These are phyloP conservation scores for Echria macrotheca DNA, from an alignment of 495 filamentous ascomycete genomes.

Conservation along the genomic window DNA sequence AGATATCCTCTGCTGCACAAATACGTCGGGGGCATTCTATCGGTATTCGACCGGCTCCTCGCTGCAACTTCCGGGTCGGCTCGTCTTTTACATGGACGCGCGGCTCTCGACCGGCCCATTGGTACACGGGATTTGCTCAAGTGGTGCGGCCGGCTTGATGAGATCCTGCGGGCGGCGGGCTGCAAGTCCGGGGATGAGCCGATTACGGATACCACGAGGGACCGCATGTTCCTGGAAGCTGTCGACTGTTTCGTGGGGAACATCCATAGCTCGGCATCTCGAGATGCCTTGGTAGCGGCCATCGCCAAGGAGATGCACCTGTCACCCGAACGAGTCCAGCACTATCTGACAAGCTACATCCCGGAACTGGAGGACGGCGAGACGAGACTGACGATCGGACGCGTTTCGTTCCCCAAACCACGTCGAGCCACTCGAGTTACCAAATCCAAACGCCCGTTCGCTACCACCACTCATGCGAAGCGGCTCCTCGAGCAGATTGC, in stretches of 20 bases:
- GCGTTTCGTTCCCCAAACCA: constrained; percentile 51
- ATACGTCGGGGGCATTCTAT: constrained; percentile 65
- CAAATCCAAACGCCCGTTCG: constrained; percentile 56
- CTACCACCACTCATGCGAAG: constrained; percentile 65
- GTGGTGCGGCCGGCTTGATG: constrained; percentile 72
- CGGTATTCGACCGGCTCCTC: constrained; percentile 66
- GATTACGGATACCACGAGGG: constrained; percentile 64
- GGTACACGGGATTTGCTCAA: constrained; percentile 83
- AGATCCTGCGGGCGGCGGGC: constrained; percentile 50
- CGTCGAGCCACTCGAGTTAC: constrained; percentile 34
- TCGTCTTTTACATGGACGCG: constrained; percentile 50
- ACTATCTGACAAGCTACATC: constrained; percentile 62
- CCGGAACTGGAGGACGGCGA: constrained; percentile 58
- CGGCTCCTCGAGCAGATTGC: constrained; percentile 79
- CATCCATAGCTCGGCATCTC: constrained; percentile 60
- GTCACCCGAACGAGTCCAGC: constrained; percentile 67
- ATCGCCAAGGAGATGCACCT: constrained; percentile 84
- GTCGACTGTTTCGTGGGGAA: constrained; percentile 82
- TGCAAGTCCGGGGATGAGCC: constrained; percentile 67
- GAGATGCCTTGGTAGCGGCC: constrained; percentile 53
- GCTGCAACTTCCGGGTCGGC: constrained; percentile 43
- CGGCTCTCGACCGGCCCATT: constrained; percentile 51
- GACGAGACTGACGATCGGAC: constrained; percentile 58
- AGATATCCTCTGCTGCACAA: constrained; percentile 64
- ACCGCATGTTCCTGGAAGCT: constrained; percentile 86